Percentiles rank a stretch among this genome's conserved stretches.
These are phyloP conservation scores for Penicillium brasilianum DNA, from an alignment of 2,329 filamentous ascomycete genomes.

Conservation along the genomic window DNA sequence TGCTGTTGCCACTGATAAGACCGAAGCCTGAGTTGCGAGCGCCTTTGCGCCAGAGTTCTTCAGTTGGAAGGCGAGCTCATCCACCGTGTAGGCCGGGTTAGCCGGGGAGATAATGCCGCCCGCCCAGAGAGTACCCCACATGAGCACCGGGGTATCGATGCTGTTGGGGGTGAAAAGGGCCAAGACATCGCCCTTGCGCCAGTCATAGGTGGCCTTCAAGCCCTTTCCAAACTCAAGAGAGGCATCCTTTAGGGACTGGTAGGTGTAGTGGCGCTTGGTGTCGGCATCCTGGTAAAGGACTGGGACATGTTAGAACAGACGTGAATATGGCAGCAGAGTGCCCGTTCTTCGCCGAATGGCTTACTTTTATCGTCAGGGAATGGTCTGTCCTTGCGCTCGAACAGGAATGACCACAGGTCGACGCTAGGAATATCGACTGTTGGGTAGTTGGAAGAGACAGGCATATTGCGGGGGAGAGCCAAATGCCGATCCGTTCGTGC, in stretches of 20 bases:
- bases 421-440: slow-evolving; percentile 71
- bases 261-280: slow-evolving; percentile 72
- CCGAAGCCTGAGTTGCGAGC: slow-evolving; percentile 72
- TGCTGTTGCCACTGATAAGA: slow-evolving; percentile 67
- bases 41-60: slow-evolving; percentile 76
- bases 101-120: slow-evolving; percentile 83
- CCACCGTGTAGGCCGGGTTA: slow-evolving; percentile 82
- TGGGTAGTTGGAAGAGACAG: slow-evolving; percentile 69
- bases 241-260: slow-evolving; percentile 65
- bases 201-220: slow-evolving; percentile 73
- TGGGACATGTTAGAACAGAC: slow-evolving; percentile 45
- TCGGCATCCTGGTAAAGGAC: slow-evolving; percentile 79
- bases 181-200: slow-evolving; percentile 83
- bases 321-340: background rate
- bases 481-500: slow-evolving; percentile 21
- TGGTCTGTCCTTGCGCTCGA: slow-evolving; percentile 68
- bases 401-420: slow-evolving; percentile 80
- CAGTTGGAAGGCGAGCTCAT: slow-evolving; percentile 85
- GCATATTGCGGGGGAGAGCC: slow-evolving; percentile 60
- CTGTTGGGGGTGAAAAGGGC: slow-evolving; percentile 83
- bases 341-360: slow-evolving; percentile 16
- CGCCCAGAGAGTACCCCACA: slow-evolving; percentile 81
- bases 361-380: slow-evolving; percentile 77
- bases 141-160: slow-evolving; percentile 78
- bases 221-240: slow-evolving; percentile 81